Conservation (phyloP, 768 basidiomycete species). For the Sporobolomyces phaffii region DNA sequence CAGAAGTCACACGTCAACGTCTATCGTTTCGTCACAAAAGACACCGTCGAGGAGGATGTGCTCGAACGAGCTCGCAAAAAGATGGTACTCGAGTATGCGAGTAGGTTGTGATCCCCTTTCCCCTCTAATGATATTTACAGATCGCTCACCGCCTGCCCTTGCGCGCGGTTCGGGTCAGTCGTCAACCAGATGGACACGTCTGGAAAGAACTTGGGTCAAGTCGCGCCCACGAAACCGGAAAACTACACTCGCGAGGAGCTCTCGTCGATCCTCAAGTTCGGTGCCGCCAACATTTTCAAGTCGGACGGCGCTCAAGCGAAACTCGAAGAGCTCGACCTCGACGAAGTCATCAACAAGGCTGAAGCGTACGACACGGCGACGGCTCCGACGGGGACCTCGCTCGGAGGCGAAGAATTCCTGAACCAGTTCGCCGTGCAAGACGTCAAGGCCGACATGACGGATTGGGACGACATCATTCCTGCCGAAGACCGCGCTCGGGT, state of each 20-base stretch:
- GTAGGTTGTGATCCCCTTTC: no score
- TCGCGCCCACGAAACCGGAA: constrained; percentile 46
- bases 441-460: constrained; percentile 91
- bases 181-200: constrained; percentile 99
- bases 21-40: constrained; percentile 96
- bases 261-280: constrained; percentile 94
- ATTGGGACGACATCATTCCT: constrained; percentile 98
- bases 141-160: not conserved
- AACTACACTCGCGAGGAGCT: constrained; percentile 84
- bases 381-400: constrained; percentile 67
- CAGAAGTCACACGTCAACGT: constrained; percentile 98
- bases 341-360: constrained; percentile 92
- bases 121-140: not conserved
- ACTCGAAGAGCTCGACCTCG: constrained; percentile 97
- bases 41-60: constrained; percentile 98
- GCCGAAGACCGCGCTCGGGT: constrained; percentile 77
- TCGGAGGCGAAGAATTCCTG: constrained; percentile 96
- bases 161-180: constrained; percentile 54
- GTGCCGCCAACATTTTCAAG: constrained; percentile 99
- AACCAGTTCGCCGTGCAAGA: constrained; percentile 95
- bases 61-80: constrained; percentile 97
- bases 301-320: constrained; percentile 95
- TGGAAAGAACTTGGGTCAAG: constrained; percentile 79
- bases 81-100: constrained; percentile 99
- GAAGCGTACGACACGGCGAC: constrained; percentile 94